Base-by-base conservation (phyloP, 129 eudicot species). In the Oenanthe sinensis region DNA sequence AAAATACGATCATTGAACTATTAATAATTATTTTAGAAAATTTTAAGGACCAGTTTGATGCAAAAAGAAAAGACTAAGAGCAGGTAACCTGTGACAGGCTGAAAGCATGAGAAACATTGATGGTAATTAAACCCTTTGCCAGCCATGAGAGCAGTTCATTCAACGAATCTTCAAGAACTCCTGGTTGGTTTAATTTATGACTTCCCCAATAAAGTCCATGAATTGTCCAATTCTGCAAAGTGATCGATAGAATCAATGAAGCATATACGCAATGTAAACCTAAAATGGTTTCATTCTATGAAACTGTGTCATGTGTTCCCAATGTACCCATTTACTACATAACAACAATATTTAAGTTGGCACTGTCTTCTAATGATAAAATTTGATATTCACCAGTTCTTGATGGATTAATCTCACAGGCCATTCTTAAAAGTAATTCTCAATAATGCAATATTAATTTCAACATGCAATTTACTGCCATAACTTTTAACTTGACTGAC, bases 141-240 rank as follows among this genome's bases (percentile, higher is more conserved):
- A 90, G 79, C 99, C 97, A 96, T 62, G 97, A 89, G 49, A 96
- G 84, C 55, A 96, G 82, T 79, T 96, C 97, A 85, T 86, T 89
- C 63, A 96, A 82, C 65, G 99, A 96, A 79, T 86, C 90, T 84
- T 90, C 92, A 62, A 92, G 94, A 55, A 90, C 83, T 79, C 65
- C 82, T 52, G 97, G 95, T 68, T 78, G 69, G 47, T 90, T 81
- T 63, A 87, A 75, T 75, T 79, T 90, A 78, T 96, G 86, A 81
- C 97, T 96, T 77, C 97, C 99, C 97, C 99, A 96, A 80, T 90
- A 96, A 50, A 96, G 91, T 67, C 99, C 99, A 86, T 96, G 99
- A 80, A 92, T 78, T 43, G 97, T 96, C 99, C 99, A 96, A 82
- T 96, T 96, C 99, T 96, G 88, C 42, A 77, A 40, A 10, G 68